Base-by-base conservation (phyloP, 345 rosid species). In the Salix udensis region DNA sequence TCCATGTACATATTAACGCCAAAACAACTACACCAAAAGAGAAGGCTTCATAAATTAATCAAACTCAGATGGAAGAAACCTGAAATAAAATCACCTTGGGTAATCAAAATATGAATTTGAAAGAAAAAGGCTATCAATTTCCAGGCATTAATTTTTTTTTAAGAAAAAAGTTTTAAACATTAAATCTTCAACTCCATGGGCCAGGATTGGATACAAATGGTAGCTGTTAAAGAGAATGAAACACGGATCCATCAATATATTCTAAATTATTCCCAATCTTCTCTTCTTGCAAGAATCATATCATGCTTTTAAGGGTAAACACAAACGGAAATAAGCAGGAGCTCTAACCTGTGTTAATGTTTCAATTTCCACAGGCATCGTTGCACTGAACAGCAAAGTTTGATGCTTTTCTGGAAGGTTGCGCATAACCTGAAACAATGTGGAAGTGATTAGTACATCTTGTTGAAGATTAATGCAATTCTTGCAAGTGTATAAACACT, bases 301-400 rank as follows among this genome's bases (percentile, higher is more conserved):
- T 37, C 50, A 46, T 52, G 68, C 58, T 67, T 67, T 8, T 34
- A 61, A 7, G 15, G 28, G 42, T 18, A 62, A 66, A 53, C 21
- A 53, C 1, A 72, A 46, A 71, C 8, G 67, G 52, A 73, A 28
- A 61, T 13, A 36, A 62, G 76, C 48, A 31, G 21, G 66, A 69
- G 40, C 46, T 50, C 65, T 44, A 28, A 79, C 87, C 85, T 84
- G 87, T 37, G 87, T 71, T 67, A 84, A 58, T 34, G 76, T 79
- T 77, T 84, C 87, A 61, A 84, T 84, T 83, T 84, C 87, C 73
- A 70, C 72, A 30, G 88, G 88, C 88, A 85, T 85, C 34, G 88
- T 85, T 40, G 88, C 88, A 74, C 85, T 82, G 76, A 85, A 85
- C 65, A 85, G 65, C 77, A 85, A 76, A 65, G 85, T 85, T 65